Evolutionary conservation across 1,284 basidiomycete genomes (phyloP).

Genomic region (Microbotryomycetes sp.): DNA sequence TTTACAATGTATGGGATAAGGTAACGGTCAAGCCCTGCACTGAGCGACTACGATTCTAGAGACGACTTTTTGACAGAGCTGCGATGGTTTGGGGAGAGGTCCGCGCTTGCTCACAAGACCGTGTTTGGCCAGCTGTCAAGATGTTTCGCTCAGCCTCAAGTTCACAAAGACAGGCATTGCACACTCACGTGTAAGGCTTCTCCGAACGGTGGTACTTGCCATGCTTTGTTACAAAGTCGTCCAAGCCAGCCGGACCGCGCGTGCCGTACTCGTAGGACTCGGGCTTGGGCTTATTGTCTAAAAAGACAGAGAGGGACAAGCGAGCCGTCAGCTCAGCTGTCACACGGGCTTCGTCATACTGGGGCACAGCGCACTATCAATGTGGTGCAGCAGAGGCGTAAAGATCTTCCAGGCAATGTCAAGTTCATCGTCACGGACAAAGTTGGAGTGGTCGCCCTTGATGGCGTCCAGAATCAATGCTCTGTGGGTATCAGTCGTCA

Average conservation of each 20-base stretch:
- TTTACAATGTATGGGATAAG: too few relatives aligned
- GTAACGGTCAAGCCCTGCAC: too few relatives aligned
- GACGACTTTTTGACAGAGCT: too few relatives aligned
- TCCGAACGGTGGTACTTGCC: conserved; percentile 61
- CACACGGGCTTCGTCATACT: conserved; percentile 2
- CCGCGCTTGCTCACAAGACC: not conserved
- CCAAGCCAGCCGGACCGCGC: conserved; percentile 78
- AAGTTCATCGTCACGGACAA: conserved; percentile 89
- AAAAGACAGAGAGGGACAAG: conserved; percentile 1
- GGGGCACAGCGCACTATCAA: conserved; percentile 43
- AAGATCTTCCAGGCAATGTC: conserved; percentile 82
- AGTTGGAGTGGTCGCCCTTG: conserved; percentile 50
- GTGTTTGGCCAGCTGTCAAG: not conserved
- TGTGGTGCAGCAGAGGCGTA: conserved; percentile 26
- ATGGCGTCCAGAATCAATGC: conserved; percentile 37
- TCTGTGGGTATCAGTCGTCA: conserved; percentile 11
- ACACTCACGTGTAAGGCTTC: conserved; percentile 26
- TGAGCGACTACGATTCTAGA: too few relatives aligned
- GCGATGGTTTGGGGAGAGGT: too few relatives aligned
- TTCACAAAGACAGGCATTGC: not conserved
- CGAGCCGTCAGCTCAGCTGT: too few relatives aligned
- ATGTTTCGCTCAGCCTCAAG: not conserved
- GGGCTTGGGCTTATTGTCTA: conserved; percentile 52
- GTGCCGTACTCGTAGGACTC: conserved; percentile 81
- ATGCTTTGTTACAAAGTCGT: conserved; percentile 64